These are phyloP conservation scores for Filobasidium uniguttulatum DNA, from an alignment of 1,284 basidiomycete genomes.

Conservation along the genomic window DNA sequence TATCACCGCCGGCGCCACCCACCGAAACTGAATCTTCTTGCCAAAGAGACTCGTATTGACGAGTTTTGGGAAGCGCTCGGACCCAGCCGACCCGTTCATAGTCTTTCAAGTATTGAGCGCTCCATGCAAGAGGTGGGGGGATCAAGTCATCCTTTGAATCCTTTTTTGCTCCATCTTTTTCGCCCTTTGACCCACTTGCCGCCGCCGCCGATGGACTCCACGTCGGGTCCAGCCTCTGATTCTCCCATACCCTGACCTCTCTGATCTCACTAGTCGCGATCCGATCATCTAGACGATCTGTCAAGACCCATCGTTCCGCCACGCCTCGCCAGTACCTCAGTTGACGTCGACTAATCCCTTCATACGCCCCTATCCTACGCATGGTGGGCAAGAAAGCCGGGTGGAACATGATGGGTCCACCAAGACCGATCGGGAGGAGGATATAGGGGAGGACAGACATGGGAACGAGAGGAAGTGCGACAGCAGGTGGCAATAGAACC, in stretches of 20 bases:
- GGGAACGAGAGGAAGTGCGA: slow-evolving; percentile 31
- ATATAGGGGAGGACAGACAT: slow-evolving; percentile 26
- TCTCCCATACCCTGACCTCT: slow-evolving; percentile 34
- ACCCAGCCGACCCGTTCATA: slow-evolving; percentile 32
- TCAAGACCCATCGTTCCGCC: slow-evolving; percentile 24
- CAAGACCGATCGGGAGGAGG: slow-evolving; percentile 28
- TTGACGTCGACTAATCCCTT: background rate
- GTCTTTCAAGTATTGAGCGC: slow-evolving; percentile 21
- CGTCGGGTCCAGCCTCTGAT: slow-evolving; percentile 32
- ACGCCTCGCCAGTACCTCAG: slow-evolving; percentile 15
- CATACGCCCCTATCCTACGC: background rate
- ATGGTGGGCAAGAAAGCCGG: slow-evolving; percentile 24
- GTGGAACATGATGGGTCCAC: slow-evolving; percentile 31
- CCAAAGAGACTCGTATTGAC: slow-evolving; percentile 19
- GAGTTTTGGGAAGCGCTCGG: slow-evolving; percentile 3
- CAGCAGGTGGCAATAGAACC: slow-evolving; percentile 26
- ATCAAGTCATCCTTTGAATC: background rate
- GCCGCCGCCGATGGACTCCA: slow-evolving; percentile 5
- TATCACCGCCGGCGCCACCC: slow-evolving; percentile 2
- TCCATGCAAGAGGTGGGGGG: slow-evolving; percentile 21
- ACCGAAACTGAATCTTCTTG: slow-evolving; percentile 15
- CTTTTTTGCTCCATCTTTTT: background rate
- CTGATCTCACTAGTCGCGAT: slow-evolving; percentile 22
- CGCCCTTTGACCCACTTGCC: background rate
- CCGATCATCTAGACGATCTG: slow-evolving; percentile 27